These are phyloP conservation scores for Amanita exitialis DNA, from an alignment of 768 basidiomycete genomes.

Conservation along the genomic window DNA sequence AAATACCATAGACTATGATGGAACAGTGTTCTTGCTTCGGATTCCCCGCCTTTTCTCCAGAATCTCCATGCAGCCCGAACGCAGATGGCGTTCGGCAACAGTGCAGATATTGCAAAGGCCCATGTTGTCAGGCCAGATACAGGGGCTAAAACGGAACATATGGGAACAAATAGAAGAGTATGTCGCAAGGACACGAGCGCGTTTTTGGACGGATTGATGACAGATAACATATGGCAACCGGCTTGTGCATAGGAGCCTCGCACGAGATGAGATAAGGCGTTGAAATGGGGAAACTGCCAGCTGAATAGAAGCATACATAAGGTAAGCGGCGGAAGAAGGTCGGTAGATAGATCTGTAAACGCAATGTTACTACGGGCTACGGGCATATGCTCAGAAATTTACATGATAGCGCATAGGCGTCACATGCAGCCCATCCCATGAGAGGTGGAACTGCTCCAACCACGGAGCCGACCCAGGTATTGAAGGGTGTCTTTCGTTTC, in stretches of 20 bases:
- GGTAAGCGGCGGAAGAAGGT: conserved; percentile 71
- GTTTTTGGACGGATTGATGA: conserved; percentile 69
- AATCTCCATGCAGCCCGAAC: conserved; percentile 64
- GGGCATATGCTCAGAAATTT: conserved; percentile 46
- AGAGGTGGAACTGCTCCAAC: conserved; percentile 91
- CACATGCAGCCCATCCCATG: conserved; percentile 98
- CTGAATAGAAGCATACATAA: conserved; percentile 83
- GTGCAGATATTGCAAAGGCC: conserved; percentile 70
- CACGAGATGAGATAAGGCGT: conserved; percentile 80
- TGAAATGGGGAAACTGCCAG: conserved; percentile 99
- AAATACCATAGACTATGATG: conserved; percentile 84
- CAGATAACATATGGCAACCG: conserved; percentile 89
- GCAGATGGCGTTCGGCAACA: conserved; percentile 68
- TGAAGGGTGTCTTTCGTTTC: conserved; percentile 72
- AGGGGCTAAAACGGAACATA: conserved; percentile 75
- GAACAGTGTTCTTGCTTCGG: conserved; percentile 69
- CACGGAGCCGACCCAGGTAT: conserved; percentile 92
- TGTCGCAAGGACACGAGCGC: conserved; percentile 82
- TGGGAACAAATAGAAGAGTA: conserved; percentile 60
- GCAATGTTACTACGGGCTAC: conserved; percentile 49
- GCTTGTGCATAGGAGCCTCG: conserved; percentile 86
- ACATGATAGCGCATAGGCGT: conserved; percentile 35
- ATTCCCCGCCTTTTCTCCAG: conserved; percentile 62
- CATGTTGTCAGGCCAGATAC: conserved; percentile 91
- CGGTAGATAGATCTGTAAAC: conserved; percentile 50